Evolutionary conservation across 2,329 filamentous ascomycete genomes (phyloP).

Genomic region (Bertia moriformis): DNA sequence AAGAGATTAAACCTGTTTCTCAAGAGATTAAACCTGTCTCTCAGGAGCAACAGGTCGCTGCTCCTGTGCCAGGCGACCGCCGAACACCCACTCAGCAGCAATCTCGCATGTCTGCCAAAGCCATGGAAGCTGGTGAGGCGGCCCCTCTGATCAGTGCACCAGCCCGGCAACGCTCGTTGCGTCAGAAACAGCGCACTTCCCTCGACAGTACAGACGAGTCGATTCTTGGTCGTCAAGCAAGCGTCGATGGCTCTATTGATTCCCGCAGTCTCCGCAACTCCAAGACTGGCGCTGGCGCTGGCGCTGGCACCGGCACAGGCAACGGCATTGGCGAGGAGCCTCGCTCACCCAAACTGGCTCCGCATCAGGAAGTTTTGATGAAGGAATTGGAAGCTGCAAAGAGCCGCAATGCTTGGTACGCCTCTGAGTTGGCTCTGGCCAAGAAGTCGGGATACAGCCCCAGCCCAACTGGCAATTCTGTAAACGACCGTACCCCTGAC

Average conservation of each 20-base stretch:
- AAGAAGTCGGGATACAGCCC: slow-evolving; percentile 77
- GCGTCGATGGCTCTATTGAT: slow-evolving; percentile 28
- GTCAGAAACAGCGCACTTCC: slow-evolving; percentile 31
- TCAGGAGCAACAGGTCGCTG: slow-evolving; percentile 14
- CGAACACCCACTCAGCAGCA: slow-evolving; percentile 23
- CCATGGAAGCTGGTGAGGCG: slow-evolving; percentile 29
- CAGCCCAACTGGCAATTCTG: slow-evolving; percentile 53
- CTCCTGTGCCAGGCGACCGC: slow-evolving; percentile 20
- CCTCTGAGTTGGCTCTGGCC: slow-evolving; percentile 82
- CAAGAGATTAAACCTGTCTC: too few relatives aligned
- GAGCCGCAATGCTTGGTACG: slow-evolving; percentile 90
- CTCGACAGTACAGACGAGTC: slow-evolving; percentile 33
- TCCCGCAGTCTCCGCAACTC: slow-evolving; percentile 36
- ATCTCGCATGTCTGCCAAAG: slow-evolving; percentile 21
- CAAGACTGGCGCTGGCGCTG: too few relatives aligned
- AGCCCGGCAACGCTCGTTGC: slow-evolving; percentile 21
- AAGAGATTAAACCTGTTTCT: slow-evolving; percentile 21
- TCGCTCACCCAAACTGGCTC: slow-evolving; percentile 43
- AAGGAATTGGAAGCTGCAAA: slow-evolving; percentile 78
- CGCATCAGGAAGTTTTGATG: slow-evolving; percentile 58
- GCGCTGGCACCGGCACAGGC: too few relatives aligned
- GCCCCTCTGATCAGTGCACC: too few relatives aligned
- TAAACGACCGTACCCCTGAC: slow-evolving; percentile 63
- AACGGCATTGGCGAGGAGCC: slow-evolving; percentile 28
- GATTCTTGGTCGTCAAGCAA: slow-evolving; percentile 9